phyloP scores from a whole-genome alignment of 352 stramenopile species.

The Phytopythium sindhum region DNA sequence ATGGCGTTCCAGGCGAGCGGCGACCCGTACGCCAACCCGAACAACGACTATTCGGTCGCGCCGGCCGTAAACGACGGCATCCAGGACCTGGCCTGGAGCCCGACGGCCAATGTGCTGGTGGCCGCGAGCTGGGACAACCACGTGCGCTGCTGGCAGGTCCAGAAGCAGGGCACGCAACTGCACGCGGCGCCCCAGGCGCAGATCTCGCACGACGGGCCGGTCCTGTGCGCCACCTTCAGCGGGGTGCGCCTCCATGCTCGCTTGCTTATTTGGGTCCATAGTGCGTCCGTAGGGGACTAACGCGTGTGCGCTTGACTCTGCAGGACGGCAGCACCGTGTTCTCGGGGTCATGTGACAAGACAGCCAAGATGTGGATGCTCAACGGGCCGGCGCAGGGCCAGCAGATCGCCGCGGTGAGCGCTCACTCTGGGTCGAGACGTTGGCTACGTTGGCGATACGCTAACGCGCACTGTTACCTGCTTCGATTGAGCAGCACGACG shows the following conservation, averaged over 20 bases:
- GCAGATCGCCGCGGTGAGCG: slow-evolving; percentile 70
- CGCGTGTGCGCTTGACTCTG: neutral
- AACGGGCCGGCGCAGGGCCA: slow-evolving; percentile 69
- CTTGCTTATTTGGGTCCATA: neutral
- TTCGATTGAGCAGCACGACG: slow-evolving; percentile 83
- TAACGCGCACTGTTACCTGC: too few relatives aligned
- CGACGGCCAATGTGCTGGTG: slow-evolving; percentile 67
- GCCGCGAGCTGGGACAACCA: slow-evolving; percentile 77
- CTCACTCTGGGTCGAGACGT: too few relatives aligned
- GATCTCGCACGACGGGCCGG: slow-evolving; percentile 86
- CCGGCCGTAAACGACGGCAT: slow-evolving; percentile 65
- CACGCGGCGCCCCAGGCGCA: slow-evolving; percentile 72
- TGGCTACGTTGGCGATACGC: too few relatives aligned
- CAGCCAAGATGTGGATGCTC: slow-evolving; percentile 94
- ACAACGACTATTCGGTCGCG: slow-evolving; percentile 73
- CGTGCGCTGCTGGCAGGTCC: slow-evolving; percentile 83
- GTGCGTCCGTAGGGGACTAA: neutral
- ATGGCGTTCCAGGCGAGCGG: slow-evolving; percentile 43
- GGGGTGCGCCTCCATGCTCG: slow-evolving; percentile 31
- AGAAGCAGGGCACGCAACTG: slow-evolving; percentile 68
- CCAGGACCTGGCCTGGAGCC: slow-evolving; percentile 73
- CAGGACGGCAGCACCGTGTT: slow-evolving; percentile 93
- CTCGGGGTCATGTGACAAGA: slow-evolving; percentile 93
- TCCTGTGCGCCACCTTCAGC: slow-evolving; percentile 91
- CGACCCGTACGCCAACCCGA: slow-evolving; percentile 66